Evolutionary conservation across 1,284 basidiomycete species (phyloP), one percentile per base, ranked within the genome.

Genomic region (Cutaneotrichosporon cyanovorans): DNA sequence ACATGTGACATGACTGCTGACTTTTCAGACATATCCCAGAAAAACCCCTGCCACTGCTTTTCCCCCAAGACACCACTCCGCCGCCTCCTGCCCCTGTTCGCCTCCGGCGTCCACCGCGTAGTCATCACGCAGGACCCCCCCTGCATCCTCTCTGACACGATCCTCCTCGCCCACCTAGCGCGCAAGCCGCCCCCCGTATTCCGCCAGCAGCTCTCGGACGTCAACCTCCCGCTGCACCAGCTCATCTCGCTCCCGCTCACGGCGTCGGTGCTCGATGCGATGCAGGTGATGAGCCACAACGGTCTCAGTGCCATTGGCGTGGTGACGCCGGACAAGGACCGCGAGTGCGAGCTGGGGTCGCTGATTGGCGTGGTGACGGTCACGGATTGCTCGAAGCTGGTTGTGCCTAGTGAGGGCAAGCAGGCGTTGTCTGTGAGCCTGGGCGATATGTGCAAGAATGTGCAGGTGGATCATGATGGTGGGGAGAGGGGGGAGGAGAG

Each of bases 271-370:
- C 51, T 66, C 4, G 65, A 65, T 40, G 65, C 65, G 15, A 66
- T 66, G 65, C 65, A 66, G 28, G 53, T 60, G 20, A 62, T 66
- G 63, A 56, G 52, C 22, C 42, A 62, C 11, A 51, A 61, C 36
- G 61, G 61, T 11, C 48, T 63, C 2, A 43, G 57, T 9, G 65
- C 62, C 0, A 38, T 66, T 2, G 65, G 65, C 1, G 63, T 66
- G 4, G 37, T 63, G 0, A 55, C 52, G 4, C 55, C 49, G 11
- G 44, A 50, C 2, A 45, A 46, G 0, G 53, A 51, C 36, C 42
- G 40, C 4, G 49, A 55, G 5, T 40, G 39, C 14, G 53, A 51
- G 40, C 37, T 39, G 14, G 14, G 23, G 31, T 40, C 50, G 0
- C 48, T 66, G n/a, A 34, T 60, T n/a, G 56, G 56, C 20, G 52